Conservation (phyloP, 495 filamentous ascomycete species). For the Penicillium antarcticum region DNA sequence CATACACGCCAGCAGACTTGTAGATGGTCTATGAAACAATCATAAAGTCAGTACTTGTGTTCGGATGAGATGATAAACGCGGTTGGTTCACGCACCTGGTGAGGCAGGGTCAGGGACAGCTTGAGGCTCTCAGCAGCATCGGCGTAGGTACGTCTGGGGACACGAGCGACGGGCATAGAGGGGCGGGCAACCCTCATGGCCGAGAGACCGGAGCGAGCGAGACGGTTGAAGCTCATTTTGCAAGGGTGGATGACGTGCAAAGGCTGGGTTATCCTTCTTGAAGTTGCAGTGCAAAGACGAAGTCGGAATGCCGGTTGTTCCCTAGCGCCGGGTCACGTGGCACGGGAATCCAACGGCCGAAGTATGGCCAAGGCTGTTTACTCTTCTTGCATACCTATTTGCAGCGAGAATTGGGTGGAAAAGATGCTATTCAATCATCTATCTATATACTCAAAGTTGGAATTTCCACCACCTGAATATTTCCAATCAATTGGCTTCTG, state of each 20-base stretch:
- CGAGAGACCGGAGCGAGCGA: slow-evolving; percentile 82
- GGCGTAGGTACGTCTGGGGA: slow-evolving; percentile 87
- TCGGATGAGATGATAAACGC: slow-evolving; percentile 4
- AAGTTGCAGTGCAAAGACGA: slow-evolving; percentile 47
- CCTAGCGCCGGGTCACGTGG: slow-evolving; percentile 41
- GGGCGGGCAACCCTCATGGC: slow-evolving; percentile 50
- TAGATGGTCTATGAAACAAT: slow-evolving; percentile 59
- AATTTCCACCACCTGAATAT: slow-evolving; percentile 5
- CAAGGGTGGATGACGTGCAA: slow-evolving; percentile 35
- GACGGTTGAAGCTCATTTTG: slow-evolving; percentile 86
- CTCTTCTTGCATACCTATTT: background rate
- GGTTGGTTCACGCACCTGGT: slow-evolving; percentile 72
- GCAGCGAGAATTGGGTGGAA: background rate
- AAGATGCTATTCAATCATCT: background rate
- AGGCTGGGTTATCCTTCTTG: slow-evolving; percentile 39
- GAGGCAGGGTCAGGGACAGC: slow-evolving; percentile 93
- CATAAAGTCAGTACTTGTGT: slow-evolving; percentile 20
- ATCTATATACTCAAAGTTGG: too few relatives aligned
- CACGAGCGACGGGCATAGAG: slow-evolving; percentile 60
- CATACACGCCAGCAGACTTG: slow-evolving; percentile 71
- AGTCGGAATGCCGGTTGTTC: slow-evolving; percentile 45
- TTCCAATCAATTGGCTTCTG: background rate
- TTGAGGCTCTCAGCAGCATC: slow-evolving; percentile 98
- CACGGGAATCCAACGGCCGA: slow-evolving; percentile 8
- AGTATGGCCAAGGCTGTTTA: slow-evolving; percentile 5